Percentiles rank a stretch among this genome's conserved stretches.
Evolutionary conservation across 768 basidiomycete species (phyloP).

Genomic region (Mycena galericulata): DNA sequence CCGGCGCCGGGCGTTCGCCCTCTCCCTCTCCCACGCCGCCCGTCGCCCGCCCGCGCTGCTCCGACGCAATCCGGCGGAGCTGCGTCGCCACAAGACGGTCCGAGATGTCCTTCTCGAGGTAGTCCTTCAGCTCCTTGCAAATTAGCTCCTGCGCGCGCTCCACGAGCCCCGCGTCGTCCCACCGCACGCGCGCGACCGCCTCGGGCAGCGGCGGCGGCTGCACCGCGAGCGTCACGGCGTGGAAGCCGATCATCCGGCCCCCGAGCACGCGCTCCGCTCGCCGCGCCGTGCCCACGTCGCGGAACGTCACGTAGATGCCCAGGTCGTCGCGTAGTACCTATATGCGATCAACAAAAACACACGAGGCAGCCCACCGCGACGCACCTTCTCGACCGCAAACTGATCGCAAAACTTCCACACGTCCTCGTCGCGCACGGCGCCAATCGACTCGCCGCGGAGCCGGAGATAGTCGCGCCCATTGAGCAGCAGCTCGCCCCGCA

Average conservation of each 20-base stretch:
- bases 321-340: constrained; percentile 78
- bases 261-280: constrained; percentile 76
- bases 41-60: constrained; percentile 49
- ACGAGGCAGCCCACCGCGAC: constrained; percentile 42
- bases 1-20: constrained; percentile 42
- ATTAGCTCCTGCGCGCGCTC: constrained; percentile 68
- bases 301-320: constrained; percentile 89
- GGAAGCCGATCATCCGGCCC: constrained; percentile 67
- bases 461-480: constrained; percentile 78
- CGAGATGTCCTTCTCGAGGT: constrained; percentile 74
- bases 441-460: constrained; percentile 62
- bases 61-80: constrained; percentile 63
- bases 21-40: constrained; percentile 34
- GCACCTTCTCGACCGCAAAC: constrained; percentile 75
- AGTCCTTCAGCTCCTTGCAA: constrained; percentile 62
- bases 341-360: too few relatives aligned
- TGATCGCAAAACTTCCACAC: constrained; percentile 75
- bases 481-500: constrained; percentile 59
- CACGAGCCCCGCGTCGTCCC: constrained; percentile 66
- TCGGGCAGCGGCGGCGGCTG: constrained; percentile 54
- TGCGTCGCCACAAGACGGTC: constrained; percentile 70
- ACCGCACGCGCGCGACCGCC: constrained; percentile 57
- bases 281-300: constrained; percentile 68
- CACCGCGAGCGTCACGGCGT: constrained; percentile 67
- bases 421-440: constrained; percentile 71